These are phyloP conservation scores for Cenchrus americanus DNA, from an alignment of 176 grass and related monocot species.

Conservation along the genomic window DNA sequence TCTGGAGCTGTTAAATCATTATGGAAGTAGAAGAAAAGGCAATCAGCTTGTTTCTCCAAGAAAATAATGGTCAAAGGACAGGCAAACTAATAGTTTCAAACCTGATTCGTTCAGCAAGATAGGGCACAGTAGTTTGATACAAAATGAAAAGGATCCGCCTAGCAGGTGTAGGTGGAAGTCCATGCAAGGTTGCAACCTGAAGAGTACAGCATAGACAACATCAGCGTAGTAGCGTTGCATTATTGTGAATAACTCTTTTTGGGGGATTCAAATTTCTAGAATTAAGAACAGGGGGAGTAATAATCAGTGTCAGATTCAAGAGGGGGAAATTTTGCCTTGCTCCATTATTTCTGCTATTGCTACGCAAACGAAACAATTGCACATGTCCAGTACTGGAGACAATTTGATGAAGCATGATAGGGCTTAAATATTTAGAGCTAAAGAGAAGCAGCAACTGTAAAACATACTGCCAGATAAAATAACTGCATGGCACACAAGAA, in stretches of 20 bases:
- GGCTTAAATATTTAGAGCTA: background rate
- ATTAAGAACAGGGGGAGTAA: background rate
- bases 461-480: constrained; percentile 19
- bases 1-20: constrained; percentile 77
- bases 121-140: constrained; percentile 87
- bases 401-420: background rate
- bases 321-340: background rate
- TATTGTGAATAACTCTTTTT: constrained; percentile 13
- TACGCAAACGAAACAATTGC: background rate
- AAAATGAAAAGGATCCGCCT: constrained; percentile 84
- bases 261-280: background rate
- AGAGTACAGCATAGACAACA: constrained; percentile 18
- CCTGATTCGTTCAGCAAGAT: constrained; percentile 96
- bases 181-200: constrained; percentile 79
- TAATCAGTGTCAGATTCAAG: too few relatives aligned
- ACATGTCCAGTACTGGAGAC: background rate
- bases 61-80: constrained; percentile 7
- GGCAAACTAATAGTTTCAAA: constrained; percentile 33
- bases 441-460: background rate
- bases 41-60: constrained; percentile 25
- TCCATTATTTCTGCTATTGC: background rate
- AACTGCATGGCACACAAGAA: constrained; percentile 17
- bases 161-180: constrained; percentile 86
- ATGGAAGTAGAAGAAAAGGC: constrained; percentile 21
- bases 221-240: constrained; percentile 23